phyloP scores from a whole-genome alignment of 2,329 filamentous ascomycete genomes.

The Aspergillus fructus region DNA sequence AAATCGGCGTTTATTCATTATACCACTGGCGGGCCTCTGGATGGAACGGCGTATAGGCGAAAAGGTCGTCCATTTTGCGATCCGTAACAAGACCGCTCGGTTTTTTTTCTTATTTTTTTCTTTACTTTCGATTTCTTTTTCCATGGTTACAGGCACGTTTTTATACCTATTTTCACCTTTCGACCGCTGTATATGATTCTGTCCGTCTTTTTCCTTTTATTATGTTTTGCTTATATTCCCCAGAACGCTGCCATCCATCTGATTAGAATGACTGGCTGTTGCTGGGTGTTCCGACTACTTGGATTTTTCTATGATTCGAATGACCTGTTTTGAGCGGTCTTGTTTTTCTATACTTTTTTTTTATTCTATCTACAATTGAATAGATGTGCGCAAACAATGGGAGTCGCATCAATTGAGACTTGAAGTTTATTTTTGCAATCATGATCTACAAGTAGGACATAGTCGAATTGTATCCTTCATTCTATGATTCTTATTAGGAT shows the following conservation, averaged over 20 bases:
- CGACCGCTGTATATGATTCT: conserved; percentile 22
- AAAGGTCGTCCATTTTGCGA: conserved; percentile 12
- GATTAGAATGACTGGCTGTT: background rate
- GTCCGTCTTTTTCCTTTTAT: background rate
- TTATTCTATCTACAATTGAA: background rate
- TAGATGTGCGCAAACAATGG: conserved; percentile 7
- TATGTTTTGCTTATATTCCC: conserved; percentile 15
- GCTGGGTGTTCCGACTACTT: background rate
- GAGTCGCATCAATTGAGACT: background rate
- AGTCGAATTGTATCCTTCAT: background rate
- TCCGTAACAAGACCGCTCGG: background rate
- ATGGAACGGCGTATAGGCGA: conserved; percentile 22
- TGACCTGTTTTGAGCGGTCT: background rate
- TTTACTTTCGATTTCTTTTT: conserved; percentile 1
- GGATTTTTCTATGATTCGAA: conserved; percentile 2
- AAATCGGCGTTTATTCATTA: background rate
- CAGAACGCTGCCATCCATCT: conserved; percentile 10
- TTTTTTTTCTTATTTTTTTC: background rate
- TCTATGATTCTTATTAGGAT: conserved; percentile 1
- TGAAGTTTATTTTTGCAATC: background rate
- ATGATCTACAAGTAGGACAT: background rate
- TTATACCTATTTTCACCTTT: conserved; percentile 18
- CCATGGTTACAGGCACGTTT: conserved; percentile 17
- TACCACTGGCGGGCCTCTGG: background rate
- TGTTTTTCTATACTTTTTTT: background rate